Evolutionary conservation across 2,329 filamentous ascomycete species (phyloP), one percentile per base, ranked within the genome.

Genomic region (Sclerotinia subarctica): DNA sequence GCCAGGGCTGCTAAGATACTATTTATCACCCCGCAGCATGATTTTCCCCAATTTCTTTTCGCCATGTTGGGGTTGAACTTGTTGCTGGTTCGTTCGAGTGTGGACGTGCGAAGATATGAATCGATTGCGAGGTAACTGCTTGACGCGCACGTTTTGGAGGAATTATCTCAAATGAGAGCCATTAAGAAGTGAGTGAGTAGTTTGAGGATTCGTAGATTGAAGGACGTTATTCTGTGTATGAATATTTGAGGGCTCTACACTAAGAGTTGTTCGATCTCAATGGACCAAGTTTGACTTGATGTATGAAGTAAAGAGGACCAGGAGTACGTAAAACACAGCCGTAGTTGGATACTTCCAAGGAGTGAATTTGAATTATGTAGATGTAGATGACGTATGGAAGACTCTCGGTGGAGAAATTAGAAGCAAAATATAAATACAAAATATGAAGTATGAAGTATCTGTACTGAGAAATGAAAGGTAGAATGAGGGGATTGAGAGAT

Each of bases 1-100:
- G 66, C 69, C 13, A 74, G 71, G 13, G 75, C 75, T 26, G 70
- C 72, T 19, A 76, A 42, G 26, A 77, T 69, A 66, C 75, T 77
- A 68, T 76, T 75, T 35, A 75, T 26, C 11, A 76, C 75, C 2
- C 72, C 73, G 52, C 69, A 75, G 35, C 69, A 68, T 68, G 71
- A 74, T 62, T 72, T 74, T 17, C 66, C 56, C 26, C 68, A 70
- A 56, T 54, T 53, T 32, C 68, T 74, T 70, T 75, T 77, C 11
- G 72, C 73, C 75, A 77, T 13, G 13, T 57, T 74, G 66, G 57
- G 21, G 19, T n/a, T 32, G 17, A 17, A 17, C n/a, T 29, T 60
- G 63, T 56, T 29, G 53, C 47, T 47, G 51, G 26, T 60, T 47
- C 13, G 32, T 38, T 56, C 46, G 44, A 49, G 15, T 53, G 19